A percentile compares a stretch with the other conserved stretches of the same genome.
Conservation (phyloP, 148 eudicot genomes). For the Dianthus caryophyllus region DNA sequence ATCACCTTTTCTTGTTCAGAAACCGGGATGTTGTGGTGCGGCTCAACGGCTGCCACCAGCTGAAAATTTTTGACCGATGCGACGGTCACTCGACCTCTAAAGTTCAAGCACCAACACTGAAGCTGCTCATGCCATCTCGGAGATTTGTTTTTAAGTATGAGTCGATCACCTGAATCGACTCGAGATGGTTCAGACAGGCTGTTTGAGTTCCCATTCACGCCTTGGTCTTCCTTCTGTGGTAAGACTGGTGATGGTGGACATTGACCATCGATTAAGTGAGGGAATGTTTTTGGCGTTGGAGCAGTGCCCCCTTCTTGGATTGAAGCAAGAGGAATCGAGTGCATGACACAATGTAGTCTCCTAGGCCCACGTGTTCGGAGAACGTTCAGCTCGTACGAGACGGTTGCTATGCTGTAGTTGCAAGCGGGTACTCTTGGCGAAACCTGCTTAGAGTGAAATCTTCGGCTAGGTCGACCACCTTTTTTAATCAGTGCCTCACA, state of each 20-base stretch:
- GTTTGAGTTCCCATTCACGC: slow-evolving; percentile 37
- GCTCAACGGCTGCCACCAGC: slow-evolving; percentile 80
- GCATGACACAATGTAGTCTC: slow-evolving; percentile 65
- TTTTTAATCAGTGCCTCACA: slow-evolving; percentile 36
- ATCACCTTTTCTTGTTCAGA: slow-evolving; percentile 77
- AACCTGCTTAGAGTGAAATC: slow-evolving; percentile 69
- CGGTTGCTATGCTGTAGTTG: slow-evolving; percentile 56
- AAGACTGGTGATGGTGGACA: slow-evolving; percentile 24
- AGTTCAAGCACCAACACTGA: slow-evolving; percentile 95
- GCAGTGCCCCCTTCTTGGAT: slow-evolving; percentile 86
- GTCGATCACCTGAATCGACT: slow-evolving; percentile 30
- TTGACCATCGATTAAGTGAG: slow-evolving; percentile 37
- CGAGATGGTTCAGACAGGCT: slow-evolving; percentile 28
- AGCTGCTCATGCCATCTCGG: slow-evolving; percentile 96
- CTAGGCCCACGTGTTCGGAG: slow-evolving; percentile 89
- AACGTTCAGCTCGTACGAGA: slow-evolving; percentile 79
- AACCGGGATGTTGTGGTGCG: slow-evolving; percentile 54
- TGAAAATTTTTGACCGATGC: slow-evolving; percentile 94
- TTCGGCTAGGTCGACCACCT: slow-evolving; percentile 41
- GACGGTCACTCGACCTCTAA: slow-evolving; percentile 83
- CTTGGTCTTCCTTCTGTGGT: slow-evolving; percentile 40
- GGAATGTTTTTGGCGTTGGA: slow-evolving; percentile 72
- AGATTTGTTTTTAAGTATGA: slow-evolving; percentile 72
- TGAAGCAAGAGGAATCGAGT: slow-evolving; percentile 65
- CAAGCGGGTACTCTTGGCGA: slow-evolving; percentile 72